Conservation (phyloP, 2,329 filamentous ascomycete genomes). For the Cyphellophora europaea region DNA sequence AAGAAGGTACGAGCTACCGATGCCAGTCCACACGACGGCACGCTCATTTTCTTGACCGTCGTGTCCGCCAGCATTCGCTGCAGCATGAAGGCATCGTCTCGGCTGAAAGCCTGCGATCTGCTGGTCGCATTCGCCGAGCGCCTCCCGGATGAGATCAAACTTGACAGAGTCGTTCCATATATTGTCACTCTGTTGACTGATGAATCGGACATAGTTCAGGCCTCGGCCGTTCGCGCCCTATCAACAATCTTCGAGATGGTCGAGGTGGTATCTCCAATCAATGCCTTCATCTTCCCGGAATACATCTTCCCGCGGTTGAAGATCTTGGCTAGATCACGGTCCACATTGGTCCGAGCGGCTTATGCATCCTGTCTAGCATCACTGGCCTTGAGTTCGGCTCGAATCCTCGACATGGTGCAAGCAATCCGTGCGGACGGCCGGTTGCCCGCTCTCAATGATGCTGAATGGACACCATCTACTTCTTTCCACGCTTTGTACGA, state of each 20-base stretch:
- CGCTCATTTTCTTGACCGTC: slow-evolving; percentile 81
- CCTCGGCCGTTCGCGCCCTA: slow-evolving; percentile 75
- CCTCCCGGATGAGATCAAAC: slow-evolving; percentile 87
- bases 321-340: slow-evolving; percentile 46
- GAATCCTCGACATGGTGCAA: slow-evolving; percentile 84
- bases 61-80: slow-evolving; percentile 83
- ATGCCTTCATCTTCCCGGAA: slow-evolving; percentile 58
- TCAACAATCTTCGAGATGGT: slow-evolving; percentile 84
- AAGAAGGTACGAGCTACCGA: slow-evolving; percentile 20
- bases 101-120: slow-evolving; percentile 81
- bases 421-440: slow-evolving; percentile 77
- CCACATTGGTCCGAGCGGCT: slow-evolving; percentile 64
- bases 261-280: slow-evolving; percentile 69
- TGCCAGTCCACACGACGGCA: slow-evolving; percentile 72
- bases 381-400: slow-evolving; percentile 72
- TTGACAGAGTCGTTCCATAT: slow-evolving; percentile 88
- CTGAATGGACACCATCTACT: slow-evolving; percentile 56
- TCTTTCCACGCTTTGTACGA: slow-evolving; percentile 81
- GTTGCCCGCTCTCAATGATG: slow-evolving; percentile 68
- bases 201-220: slow-evolving; percentile 70
- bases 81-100: slow-evolving; percentile 78
- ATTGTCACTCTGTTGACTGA: slow-evolving; percentile 76
- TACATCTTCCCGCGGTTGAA: slow-evolving; percentile 54
- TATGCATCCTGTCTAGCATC: slow-evolving; percentile 90
- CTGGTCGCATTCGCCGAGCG: slow-evolving; percentile 84